These are phyloP conservation scores for Passalora sequoiae DNA, from an alignment of 2,329 filamentous ascomycete genomes.

Conservation along the genomic window DNA sequence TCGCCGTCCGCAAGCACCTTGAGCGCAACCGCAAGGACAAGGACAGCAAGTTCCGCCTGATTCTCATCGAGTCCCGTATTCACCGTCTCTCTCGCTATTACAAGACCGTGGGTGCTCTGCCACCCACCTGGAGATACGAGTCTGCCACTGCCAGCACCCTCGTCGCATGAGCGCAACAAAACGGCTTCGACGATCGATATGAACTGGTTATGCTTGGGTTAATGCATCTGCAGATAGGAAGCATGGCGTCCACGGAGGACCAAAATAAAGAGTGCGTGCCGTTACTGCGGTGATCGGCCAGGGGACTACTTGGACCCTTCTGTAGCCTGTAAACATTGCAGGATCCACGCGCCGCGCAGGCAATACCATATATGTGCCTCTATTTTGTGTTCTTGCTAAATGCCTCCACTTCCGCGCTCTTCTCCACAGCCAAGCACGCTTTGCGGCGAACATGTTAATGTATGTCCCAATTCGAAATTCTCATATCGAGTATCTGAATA, in stretches of 20 bases:
- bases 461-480: too few species aligned
- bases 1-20: constrained; percentile 99
- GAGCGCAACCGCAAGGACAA: constrained; percentile 99
- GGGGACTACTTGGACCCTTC: constrained; percentile 13
- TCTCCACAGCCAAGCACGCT: too few species aligned
- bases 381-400: neutral
- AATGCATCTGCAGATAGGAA: constrained; percentile 16
- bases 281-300: constrained; percentile 14
- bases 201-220: constrained; percentile 10
- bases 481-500: too few species aligned
- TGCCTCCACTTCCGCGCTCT: neutral
- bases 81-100: constrained; percentile 99
- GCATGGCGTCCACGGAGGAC: constrained; percentile 22
- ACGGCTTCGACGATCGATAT: constrained; percentile 3
- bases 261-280: constrained; percentile 6
- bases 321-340: constrained; percentile 18
- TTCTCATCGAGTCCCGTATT: constrained; percentile 99
- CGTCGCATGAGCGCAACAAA: constrained; percentile 64
- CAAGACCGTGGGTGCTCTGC: constrained; percentile 81
- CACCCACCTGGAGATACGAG: constrained; percentile 99
- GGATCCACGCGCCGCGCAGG: constrained; percentile 14
- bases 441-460: too few species aligned
- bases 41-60: constrained; percentile 99
- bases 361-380: neutral
- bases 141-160: constrained; percentile 90